Evolutionary conservation across 169 alveolate genomes (phyloP), one percentile per base, ranked within the genome.

Genomic region (Eimeria maxima): DNA sequence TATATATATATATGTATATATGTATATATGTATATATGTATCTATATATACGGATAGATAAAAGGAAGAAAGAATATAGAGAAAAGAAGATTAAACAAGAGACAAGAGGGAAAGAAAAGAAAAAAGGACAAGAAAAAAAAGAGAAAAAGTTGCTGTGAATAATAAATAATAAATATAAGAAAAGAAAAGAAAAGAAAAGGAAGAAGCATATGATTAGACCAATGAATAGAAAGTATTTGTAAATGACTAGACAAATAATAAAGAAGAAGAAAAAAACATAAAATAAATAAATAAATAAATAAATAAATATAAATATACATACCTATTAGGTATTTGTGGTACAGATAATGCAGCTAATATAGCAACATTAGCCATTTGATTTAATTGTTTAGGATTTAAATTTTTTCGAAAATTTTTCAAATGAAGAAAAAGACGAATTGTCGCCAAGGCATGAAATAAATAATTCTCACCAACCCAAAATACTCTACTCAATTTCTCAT

Each of bases 391-490:
- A 29, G 96, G 97, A 24, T 99, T 55, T 13, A 98, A 97, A 90
- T 97, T 97, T 96, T 97, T 98, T 95, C 98, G 98, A 96, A 97
- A 98, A 97, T 97, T 98, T 55, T 98, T 96, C 65, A 98, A 90
- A 96, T 98, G 99, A 91, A 98, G 96, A 47, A 98, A 98, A 55
- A 97, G 97, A 38, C 97, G 96, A 47, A 98, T 95, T 97, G 97
- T 98, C 16, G 99, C 99, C 27, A 98, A 97, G 14, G 99, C 99
- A 97, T 99, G 99, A 98, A 99, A 99, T 45, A 99, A 97, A 94
- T 98, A 98, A 95, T 98, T 98, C 67, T 99, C 99, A 14, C 99
- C 97, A 29, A 98, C 99, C 98, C 99, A 98, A 96, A 99, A 98
- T n/a, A 92, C 98, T 80, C 97, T 97, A 67, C 99, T 98, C 78